Base-by-base conservation (phyloP, 1,139 yeast genomes). In the Pichia sp. region DNA sequence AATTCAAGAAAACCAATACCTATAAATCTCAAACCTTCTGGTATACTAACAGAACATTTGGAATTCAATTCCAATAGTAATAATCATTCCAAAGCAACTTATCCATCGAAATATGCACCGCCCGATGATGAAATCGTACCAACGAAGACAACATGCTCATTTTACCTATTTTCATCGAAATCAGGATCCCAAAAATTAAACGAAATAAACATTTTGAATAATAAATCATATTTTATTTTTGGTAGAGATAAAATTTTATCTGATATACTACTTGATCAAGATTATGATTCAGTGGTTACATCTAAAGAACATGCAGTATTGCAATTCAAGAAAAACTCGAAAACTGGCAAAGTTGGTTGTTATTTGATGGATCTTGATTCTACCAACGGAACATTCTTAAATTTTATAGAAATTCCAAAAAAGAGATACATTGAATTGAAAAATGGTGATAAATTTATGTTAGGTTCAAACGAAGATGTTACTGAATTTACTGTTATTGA, bases 271-370 rank as follows among this genome's bases (percentile, higher is more conserved):
- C 60, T 76, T 2, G n/a, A 39, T 11, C 35, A 42, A n/a, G 49
- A 44, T 1, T 54, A 50, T 34, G 67, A 68, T 18, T 72, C 73
- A 43, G 68, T 67, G 22, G 63, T 73, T 1, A 72, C 76, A 39
- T 75, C 81, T 1, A 71, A 72, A 47, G 77, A 75, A 55, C 85
- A 79, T 54, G 80, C 82, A 11, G 84, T 71, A 1, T 64, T 80
- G 12, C 85, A 79, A 54, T 78, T 74, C 20, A 54, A 58, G 16
- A 55, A 57, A 24, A 49, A 53, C 38, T 59, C 56, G n/a, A 58
- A 49, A 22, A 9, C 25, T 8, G 43, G 22, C 4, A 23, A 11
- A 3, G 29, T 40, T 8, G 35, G 26, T 9, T 44, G 67, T 13
- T 79, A 76, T 52, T 46, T 80, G 7, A 71, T 79, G 35, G 85